Conservation (phyloP, 768 basidiomycete genomes). For the Phallus indusiatus region DNA sequence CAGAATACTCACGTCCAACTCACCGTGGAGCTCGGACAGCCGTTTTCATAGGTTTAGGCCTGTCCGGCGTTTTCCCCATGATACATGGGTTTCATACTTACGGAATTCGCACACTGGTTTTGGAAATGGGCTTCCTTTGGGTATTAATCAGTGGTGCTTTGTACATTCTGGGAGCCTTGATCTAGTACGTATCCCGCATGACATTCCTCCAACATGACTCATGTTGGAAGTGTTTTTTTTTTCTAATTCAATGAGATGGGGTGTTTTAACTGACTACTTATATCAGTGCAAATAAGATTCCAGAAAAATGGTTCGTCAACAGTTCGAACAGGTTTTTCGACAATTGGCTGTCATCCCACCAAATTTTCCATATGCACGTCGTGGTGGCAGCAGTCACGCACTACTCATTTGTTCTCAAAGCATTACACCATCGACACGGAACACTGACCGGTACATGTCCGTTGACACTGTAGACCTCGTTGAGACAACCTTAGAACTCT, state of each 20-base stretch:
- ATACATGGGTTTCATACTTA: slow-evolving; percentile 52
- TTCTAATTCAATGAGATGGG: slow-evolving; percentile 2
- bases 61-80: slow-evolving; percentile 60
- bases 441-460: not conserved
- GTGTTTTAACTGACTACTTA: slow-evolving; percentile 13
- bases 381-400: slow-evolving; percentile 62
- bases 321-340: slow-evolving; percentile 68
- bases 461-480: no score
- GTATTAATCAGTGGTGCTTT: slow-evolving; percentile 57
- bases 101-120: slow-evolving; percentile 43
- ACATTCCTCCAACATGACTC: slow-evolving; percentile 15
- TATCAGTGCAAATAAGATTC: slow-evolving; percentile 70
- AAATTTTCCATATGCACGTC: slow-evolving; percentile 83
- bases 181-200: slow-evolving; percentile 57
- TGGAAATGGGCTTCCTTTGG: slow-evolving; percentile 65
- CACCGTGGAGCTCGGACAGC: slow-evolving; percentile 68
- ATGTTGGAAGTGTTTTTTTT: slow-evolving; percentile 13
- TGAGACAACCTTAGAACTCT: no score
- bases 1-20: slow-evolving; percentile 65
- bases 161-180: slow-evolving; percentile 70
- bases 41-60: slow-evolving; percentile 72
- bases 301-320: slow-evolving; percentile 45
- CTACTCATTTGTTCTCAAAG: slow-evolving; percentile 46
- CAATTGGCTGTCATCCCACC: slow-evolving; percentile 71
- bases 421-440: slow-evolving; percentile 49